phyloP scores from a whole-genome alignment of 2,329 filamentous ascomycete species.

The Apiospora malaysiana region DNA sequence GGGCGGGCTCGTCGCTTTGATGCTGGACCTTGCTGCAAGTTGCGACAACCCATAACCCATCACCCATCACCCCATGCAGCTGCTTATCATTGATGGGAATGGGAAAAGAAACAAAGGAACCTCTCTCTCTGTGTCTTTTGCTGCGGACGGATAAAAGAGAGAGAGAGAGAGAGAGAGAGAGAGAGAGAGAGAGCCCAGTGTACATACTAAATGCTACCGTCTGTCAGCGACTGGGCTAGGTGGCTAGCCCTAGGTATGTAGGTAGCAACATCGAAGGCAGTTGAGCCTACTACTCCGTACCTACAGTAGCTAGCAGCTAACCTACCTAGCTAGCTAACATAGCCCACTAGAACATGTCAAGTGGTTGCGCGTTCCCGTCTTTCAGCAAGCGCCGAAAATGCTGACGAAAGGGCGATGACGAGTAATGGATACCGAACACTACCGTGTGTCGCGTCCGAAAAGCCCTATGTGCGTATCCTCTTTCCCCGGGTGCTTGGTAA shows the following conservation, averaged over 20 bases:
- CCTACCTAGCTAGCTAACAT: too few species aligned
- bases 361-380: not conserved
- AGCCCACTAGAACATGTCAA: not conserved
- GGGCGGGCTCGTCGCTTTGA: not conserved
- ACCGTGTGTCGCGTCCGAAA: too few species aligned
- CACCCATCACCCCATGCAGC: too few species aligned
- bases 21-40: not conserved
- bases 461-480: not conserved
- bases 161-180: not conserved
- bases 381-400: not conserved
- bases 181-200: not conserved
- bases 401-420: constrained; percentile 7
- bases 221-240: not conserved
- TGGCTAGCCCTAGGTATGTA: too few species aligned
- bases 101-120: not conserved
- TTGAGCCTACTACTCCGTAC: not conserved
- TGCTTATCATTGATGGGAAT: constrained; percentile 1
- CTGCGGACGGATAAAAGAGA: not conserved
- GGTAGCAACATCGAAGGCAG: not conserved
- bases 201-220: not conserved
- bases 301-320: too few species aligned
- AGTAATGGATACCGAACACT: not conserved
- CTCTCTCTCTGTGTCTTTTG: too few species aligned
- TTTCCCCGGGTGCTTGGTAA: not conserved
- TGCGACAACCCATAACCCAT: not conserved